A percentile compares a stretch with the other conserved stretches of the same genome.
phyloP scores from a whole-genome alignment of 352 stramenopile species.

The Phytopythium delawarense region DNA sequence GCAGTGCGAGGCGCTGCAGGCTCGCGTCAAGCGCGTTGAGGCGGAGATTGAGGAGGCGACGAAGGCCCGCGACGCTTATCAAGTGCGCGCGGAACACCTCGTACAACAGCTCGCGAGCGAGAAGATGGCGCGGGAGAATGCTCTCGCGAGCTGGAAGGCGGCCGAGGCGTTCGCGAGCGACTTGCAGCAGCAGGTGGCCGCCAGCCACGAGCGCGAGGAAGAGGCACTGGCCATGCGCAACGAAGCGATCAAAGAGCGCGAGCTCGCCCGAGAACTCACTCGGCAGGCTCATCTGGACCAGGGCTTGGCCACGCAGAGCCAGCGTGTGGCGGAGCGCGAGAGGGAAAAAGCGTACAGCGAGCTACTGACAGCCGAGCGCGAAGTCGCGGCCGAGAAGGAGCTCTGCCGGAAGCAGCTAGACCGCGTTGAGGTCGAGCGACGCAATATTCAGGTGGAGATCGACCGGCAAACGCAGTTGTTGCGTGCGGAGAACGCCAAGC shows the following conservation, averaged over 20 bases:
- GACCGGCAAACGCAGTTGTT: slow-evolving; percentile 46
- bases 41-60: slow-evolving; percentile 16
- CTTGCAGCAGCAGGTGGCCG: slow-evolving; percentile 33
- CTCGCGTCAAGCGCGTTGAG: background rate
- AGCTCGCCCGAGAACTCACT: slow-evolving; percentile 32
- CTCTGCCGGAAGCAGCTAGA: slow-evolving; percentile 36
- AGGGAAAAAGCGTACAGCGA: slow-evolving; percentile 30
- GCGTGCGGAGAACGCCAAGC: slow-evolving; percentile 28
- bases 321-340: slow-evolving; percentile 35
- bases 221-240: slow-evolving; percentile 40
- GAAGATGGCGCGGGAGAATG: slow-evolving; percentile 34
- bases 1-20: slow-evolving; percentile 12
- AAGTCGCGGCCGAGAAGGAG: slow-evolving; percentile 38
- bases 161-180: slow-evolving; percentile 35
- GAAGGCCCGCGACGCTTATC: slow-evolving; percentile 21
- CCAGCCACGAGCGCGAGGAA: slow-evolving; percentile 43
- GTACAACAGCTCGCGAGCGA: slow-evolving; percentile 25
- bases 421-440: slow-evolving; percentile 40
- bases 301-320: slow-evolving; percentile 38
- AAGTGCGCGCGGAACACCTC: slow-evolving; percentile 25
- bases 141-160: slow-evolving; percentile 44
- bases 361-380: slow-evolving; percentile 25
- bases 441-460: slow-evolving; percentile 63
- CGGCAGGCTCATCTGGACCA: slow-evolving; percentile 48
- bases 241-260: slow-evolving; percentile 42